Conservation (phyloP, 352 stramenopile species). For the Phytophthora foliorum region DNA sequence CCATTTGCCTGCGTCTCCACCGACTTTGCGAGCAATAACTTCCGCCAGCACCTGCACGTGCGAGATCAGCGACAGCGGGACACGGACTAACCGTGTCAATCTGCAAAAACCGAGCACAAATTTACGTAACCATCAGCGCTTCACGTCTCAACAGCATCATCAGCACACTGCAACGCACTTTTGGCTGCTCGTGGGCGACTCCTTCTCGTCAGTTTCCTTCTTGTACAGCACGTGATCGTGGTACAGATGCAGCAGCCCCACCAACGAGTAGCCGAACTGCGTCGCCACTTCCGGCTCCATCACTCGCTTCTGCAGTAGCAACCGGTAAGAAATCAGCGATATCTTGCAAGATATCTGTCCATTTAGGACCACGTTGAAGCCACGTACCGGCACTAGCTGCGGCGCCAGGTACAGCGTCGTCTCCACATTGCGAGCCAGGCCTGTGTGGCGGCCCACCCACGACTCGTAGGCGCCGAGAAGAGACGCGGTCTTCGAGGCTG, state of each 20-base stretch:
- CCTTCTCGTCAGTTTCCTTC: conserved; percentile 31
- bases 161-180: conserved; percentile 26
- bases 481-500: conserved; percentile 11
- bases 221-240: conserved; percentile 89
- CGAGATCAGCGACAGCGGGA: conserved; percentile 83
- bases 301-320: conserved; percentile 54
- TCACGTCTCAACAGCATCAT: background rate
- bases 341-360: background rate
- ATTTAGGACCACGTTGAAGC: background rate
- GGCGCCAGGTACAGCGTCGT: conserved; percentile 82
- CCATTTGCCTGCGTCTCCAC: conserved; percentile 78
- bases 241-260: conserved; percentile 80
- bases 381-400: conserved; percentile 75
- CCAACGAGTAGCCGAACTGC: conserved; percentile 82
- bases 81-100: conserved; percentile 62
- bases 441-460: conserved; percentile 71
- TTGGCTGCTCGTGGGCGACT: conserved; percentile 28
- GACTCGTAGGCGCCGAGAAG: conserved; percentile 66
- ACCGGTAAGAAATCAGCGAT: background rate
- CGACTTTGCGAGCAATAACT: conserved; percentile 76
- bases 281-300: conserved; percentile 74
- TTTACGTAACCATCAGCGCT: background rate
- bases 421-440: conserved; percentile 79
- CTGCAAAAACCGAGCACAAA: conserved; percentile 34
- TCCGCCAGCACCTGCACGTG: conserved; percentile 86